Evolutionary conservation across 176 grass and related monocot species (phyloP), one percentile per base, ranked within the genome.

Genomic region (Oryza meyeriana): DNA sequence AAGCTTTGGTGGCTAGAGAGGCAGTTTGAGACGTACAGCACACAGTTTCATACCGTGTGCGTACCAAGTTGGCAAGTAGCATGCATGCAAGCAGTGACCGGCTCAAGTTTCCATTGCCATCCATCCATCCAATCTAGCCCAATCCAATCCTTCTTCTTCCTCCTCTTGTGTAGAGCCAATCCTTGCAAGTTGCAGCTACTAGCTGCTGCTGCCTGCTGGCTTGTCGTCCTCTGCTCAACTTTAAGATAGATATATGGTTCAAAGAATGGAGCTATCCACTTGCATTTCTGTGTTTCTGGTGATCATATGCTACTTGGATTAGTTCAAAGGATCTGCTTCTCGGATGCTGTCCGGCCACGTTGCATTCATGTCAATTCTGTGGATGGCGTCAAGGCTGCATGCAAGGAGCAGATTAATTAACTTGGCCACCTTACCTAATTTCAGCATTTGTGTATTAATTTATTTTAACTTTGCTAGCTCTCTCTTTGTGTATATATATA

Each of bases 291-390:
- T 22, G 34, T 14, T 22, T 79, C 41, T 61, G n/a, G 42, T 71
- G 71, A 63, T 73, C 36, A 4, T 1, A 72, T 72, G 57, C 55
- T 59, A 59, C 55, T 59, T 24, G 55, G 55, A 25, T 59, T 59
- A 24, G 33, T 86, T 57, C 69, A 86, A 86, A 18, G 76, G 33
- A 59, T 42, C 61, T 58, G 76, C 10, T 32, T 41, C 18, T 8
- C 74, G 76, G 59, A 3, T 30, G 39, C 10, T 8, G 58, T 13
- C 10, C 8, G 29, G 32, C 59, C 33, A 66, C 69, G 76, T 65
- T 57, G n/a, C 17, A 63, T 5, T 14, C 82, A 79, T 57, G 86
- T 57, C 75, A 78, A 66, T 59, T 73, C 66, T 58, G 66, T 78
- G 42, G 74, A 73, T 38, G 52, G 50, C 75, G 64, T 24, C 69